phyloP scores from a whole-genome alignment of 257 asterid species.

The Fraxinus pennsylvanica region DNA sequence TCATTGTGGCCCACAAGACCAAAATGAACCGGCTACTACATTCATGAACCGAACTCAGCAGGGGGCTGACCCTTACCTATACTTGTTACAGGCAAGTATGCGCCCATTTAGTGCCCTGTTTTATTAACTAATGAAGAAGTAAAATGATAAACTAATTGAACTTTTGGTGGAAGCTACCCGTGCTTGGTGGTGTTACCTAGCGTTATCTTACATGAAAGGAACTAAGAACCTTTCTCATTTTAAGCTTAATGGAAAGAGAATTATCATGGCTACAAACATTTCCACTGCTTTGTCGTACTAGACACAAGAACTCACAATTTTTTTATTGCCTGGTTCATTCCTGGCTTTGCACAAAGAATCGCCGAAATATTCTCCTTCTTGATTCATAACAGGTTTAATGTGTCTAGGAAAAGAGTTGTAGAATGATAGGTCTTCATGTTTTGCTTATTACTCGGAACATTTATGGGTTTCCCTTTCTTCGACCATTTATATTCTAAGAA shows the following conservation, averaged over 20 bases:
- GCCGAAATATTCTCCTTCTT: background rate
- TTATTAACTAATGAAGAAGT: background rate
- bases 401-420: background rate
- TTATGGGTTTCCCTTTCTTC: background rate
- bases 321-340: background rate
- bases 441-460: background rate
- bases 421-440: background rate
- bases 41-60: too few relatives aligned
- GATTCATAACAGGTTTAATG: background rate
- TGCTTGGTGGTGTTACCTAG: background rate
- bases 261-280: background rate
- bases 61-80: too few relatives aligned
- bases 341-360: background rate
- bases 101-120: background rate
- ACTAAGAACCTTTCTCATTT: background rate
- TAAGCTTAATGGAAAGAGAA: background rate
- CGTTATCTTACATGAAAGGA: background rate
- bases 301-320: background rate
- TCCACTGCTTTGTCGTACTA: background rate
- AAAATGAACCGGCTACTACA: too few relatives aligned
- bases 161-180: background rate
- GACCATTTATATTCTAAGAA: background rate
- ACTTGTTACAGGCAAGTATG: background rate
- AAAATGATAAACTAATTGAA: background rate
- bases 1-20: too few relatives aligned